Evolutionary conservation across 2,329 filamentous ascomycete genomes (phyloP).

Genomic region (Elsinoe necatrix): DNA sequence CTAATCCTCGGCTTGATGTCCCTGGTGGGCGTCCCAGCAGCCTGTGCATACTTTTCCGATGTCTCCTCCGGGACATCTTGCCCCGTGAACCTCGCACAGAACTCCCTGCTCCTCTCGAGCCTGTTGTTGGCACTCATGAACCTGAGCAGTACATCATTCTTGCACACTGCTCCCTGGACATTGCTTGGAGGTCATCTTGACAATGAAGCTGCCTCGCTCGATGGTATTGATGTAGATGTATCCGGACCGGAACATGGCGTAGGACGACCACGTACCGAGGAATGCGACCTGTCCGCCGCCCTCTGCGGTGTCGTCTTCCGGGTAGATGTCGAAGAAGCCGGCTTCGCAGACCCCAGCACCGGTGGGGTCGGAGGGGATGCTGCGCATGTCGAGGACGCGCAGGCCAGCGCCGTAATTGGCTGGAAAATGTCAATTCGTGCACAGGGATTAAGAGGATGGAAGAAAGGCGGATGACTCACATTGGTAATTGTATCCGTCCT

Average conservation of each 20-base stretch:
- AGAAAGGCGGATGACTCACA: slow-evolving; percentile 17
- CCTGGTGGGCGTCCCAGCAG: slow-evolving; percentile 8
- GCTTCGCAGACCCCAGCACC: slow-evolving; percentile 40
- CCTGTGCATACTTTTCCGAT: slow-evolving; percentile 19
- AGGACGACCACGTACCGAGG: slow-evolving; percentile 41
- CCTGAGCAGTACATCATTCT: slow-evolving; percentile 17
- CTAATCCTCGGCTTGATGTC: slow-evolving; percentile 18
- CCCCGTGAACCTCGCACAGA: slow-evolving; percentile 19
- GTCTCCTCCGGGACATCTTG: slow-evolving; percentile 17
- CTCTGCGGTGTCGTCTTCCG: slow-evolving; percentile 40
- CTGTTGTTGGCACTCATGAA: slow-evolving; percentile 17
- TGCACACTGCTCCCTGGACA: slow-evolving; percentile 19
- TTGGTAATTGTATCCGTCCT: slow-evolving; percentile 31
- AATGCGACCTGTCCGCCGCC: slow-evolving; percentile 28
- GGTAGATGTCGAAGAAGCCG: slow-evolving; percentile 45
- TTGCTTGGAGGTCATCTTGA: slow-evolving; percentile 30
- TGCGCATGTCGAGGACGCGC: slow-evolving; percentile 30
- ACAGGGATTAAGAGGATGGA: too few relatives aligned
- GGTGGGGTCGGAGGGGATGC: slow-evolving; percentile 35
- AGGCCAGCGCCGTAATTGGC: slow-evolving; percentile 32
- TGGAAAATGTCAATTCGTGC: not conserved
- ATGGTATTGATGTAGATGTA: slow-evolving; percentile 47
- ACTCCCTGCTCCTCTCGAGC: slow-evolving; percentile 19
- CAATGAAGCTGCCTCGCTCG: slow-evolving; percentile 43
- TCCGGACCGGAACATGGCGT: slow-evolving; percentile 42